Conservation (phyloP, 805 yeast species). For the Babjeviella inositovora region DNA sequence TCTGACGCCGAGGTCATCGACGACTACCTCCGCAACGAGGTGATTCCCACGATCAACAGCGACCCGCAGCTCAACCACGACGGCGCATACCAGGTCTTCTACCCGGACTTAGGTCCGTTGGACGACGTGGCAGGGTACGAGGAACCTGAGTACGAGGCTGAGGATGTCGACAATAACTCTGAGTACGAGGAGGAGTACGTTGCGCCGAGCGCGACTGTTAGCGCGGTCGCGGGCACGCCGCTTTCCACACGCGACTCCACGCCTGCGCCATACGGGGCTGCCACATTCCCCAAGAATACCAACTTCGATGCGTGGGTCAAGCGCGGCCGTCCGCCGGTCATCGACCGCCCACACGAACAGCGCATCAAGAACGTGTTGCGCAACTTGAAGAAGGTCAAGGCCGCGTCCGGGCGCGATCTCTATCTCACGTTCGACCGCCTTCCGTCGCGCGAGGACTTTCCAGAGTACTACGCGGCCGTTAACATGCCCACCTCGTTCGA, state of each 20-base stretch:
- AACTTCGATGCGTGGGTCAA: slow-evolving; percentile 46
- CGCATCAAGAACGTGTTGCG: slow-evolving; percentile 79
- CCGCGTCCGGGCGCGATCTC: slow-evolving; percentile 27
- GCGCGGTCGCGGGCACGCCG: slow-evolving; percentile 1
- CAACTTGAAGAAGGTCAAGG: slow-evolving; percentile 59
- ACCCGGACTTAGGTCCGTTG: slow-evolving; percentile 57
- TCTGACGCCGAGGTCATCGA: slow-evolving; percentile 51
- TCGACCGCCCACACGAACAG: slow-evolving; percentile 83
- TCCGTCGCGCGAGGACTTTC: slow-evolving; percentile 46
- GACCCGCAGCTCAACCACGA: slow-evolving; percentile 19
- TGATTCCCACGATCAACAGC: slow-evolving; percentile 29
- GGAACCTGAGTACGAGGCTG: slow-evolving; percentile 12
- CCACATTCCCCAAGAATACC: too few relatives aligned
- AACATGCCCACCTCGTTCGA: slow-evolving; percentile 50
- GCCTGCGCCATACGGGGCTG: slow-evolving; percentile 3
- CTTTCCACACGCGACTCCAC: slow-evolving; percentile 3
- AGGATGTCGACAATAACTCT: slow-evolving; percentile 9
- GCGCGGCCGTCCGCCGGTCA: slow-evolving; percentile 84
- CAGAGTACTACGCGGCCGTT: slow-evolving; percentile 37
- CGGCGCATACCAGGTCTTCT: slow-evolving; percentile 21
- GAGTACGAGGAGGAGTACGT: slow-evolving; percentile 6
- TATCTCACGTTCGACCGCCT: slow-evolving; percentile 64
- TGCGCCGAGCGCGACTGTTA: slow-evolving; percentile 5
- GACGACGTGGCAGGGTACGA: slow-evolving; percentile 7
- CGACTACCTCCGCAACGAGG: slow-evolving; percentile 23